phyloP scores from a whole-genome alignment of 2,329 filamentous ascomycete genomes.

The Didymella exigua region DNA sequence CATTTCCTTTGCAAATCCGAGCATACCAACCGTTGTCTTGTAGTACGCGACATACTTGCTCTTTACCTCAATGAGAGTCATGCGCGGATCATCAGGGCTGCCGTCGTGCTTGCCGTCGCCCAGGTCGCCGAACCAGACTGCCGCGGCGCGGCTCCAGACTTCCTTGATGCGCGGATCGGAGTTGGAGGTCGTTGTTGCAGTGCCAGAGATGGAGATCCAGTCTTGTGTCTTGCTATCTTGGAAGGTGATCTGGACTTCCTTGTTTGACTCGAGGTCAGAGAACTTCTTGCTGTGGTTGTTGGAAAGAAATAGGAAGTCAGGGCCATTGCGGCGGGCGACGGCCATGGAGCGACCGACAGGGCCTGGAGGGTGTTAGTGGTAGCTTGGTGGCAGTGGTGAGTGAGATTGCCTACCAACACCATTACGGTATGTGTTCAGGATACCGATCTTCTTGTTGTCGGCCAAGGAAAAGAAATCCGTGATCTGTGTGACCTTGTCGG shows the following conservation, averaged over 20 bases:
- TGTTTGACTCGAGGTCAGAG: conserved; percentile 51
- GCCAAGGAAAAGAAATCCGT: conserved; percentile 55
- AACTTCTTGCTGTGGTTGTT: conserved; percentile 57
- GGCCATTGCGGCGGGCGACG: conserved; percentile 61
- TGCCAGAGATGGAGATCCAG: conserved; percentile 56
- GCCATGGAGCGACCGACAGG: conserved; percentile 57
- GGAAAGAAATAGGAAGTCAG: conserved; percentile 58
- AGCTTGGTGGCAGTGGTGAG: background rate
- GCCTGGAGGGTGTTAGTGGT: conserved; percentile 25
- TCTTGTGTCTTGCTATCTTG: conserved; percentile 55
- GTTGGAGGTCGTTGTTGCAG: conserved; percentile 49
- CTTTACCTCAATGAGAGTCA: conserved; percentile 51
- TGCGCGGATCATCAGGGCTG: conserved; percentile 54
- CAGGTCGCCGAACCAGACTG: conserved; percentile 58
- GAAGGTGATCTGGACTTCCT: conserved; percentile 53
- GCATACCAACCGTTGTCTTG: conserved; percentile 39
- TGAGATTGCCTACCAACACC: conserved; percentile 42
- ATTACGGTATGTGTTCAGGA: conserved; percentile 51
- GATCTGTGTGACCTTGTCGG: conserved; percentile 53
- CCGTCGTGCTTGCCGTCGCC: conserved; percentile 57
- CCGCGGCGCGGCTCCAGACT: conserved; percentile 48
- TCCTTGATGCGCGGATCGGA: conserved; percentile 57
- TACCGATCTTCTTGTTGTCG: conserved; percentile 54
- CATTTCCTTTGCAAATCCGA: conserved; percentile 51
- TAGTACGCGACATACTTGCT: conserved; percentile 50